phyloP scores from a whole-genome alignment of 2,329 filamentous ascomycete genomes.

The Pseudogymnoascus sp. region DNA sequence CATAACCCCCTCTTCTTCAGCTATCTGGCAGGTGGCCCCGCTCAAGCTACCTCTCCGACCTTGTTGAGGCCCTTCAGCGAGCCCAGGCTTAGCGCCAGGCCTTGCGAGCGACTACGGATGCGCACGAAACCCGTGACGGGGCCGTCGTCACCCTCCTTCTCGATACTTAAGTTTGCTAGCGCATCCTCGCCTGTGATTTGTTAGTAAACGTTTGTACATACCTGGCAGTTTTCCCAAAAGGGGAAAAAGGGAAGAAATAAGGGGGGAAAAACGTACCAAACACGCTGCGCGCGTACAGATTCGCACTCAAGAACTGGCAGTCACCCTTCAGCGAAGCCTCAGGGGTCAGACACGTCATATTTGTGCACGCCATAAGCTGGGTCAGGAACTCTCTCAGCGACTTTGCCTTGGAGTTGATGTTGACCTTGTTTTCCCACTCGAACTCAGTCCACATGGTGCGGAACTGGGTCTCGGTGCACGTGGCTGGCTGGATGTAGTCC shows the following conservation, averaged over 20 bases:
- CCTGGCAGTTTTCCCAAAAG: background rate
- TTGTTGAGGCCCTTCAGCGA: slow-evolving; percentile 93
- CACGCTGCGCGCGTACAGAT: slow-evolving; percentile 90
- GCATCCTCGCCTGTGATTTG: slow-evolving; percentile 78
- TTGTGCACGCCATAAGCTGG: slow-evolving; percentile 93
- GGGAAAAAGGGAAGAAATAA: background rate
- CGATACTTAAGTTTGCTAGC: slow-evolving; percentile 91
- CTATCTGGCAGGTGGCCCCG: background rate
- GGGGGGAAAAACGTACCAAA: slow-evolving; percentile 63
- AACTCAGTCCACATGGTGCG: slow-evolving; percentile 99
- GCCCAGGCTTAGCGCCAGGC: slow-evolving; percentile 84
- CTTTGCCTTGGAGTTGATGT: slow-evolving; percentile 97
- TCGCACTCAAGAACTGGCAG: slow-evolving; percentile 95
- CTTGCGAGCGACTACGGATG: slow-evolving; percentile 95
- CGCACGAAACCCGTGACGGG: slow-evolving; percentile 95
- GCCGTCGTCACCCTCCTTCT: slow-evolving; percentile 92
- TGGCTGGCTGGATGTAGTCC: slow-evolving; percentile 98
- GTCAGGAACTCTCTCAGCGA: slow-evolving; percentile 84
- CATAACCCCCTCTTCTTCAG: background rate
- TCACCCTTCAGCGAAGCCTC: slow-evolving; percentile 95
- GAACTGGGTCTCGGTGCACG: slow-evolving; percentile 97
- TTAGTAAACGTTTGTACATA: slow-evolving; percentile 16
- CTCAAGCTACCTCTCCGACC: slow-evolving; percentile 38
- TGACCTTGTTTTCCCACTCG: slow-evolving; percentile 99
- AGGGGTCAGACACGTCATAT: slow-evolving; percentile 96